phyloP scores from a whole-genome alignment of 768 basidiomycete species.

The Artomyces pyxidatus region DNA sequence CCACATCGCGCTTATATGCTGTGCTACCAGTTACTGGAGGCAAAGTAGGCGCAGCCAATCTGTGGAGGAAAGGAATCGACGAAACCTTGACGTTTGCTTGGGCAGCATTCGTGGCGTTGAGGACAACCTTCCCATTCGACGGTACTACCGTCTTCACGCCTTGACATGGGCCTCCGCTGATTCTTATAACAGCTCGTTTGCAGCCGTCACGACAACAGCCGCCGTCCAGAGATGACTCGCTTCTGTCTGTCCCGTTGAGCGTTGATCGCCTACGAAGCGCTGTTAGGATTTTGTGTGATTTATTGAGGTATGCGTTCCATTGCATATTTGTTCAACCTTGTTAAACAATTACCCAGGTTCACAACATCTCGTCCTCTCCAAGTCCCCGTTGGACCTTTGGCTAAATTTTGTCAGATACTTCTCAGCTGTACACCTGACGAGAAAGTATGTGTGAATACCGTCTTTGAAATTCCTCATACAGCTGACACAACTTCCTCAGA shows the following conservation, averaged over 20 bases:
- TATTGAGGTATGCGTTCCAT: slow-evolving; percentile 40
- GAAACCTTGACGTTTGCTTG: slow-evolving; percentile 61
- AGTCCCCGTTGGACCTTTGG: slow-evolving; percentile 58
- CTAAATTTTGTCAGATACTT: slow-evolving; percentile 44
- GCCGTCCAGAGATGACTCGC: slow-evolving; percentile 34
- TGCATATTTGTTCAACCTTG: background rate
- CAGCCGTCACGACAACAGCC: slow-evolving; percentile 14
- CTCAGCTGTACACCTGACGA: slow-evolving; percentile 38
- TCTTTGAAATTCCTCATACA: slow-evolving; percentile 3
- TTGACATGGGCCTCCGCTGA: background rate
- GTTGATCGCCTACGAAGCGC: slow-evolving; percentile 55
- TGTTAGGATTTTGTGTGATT: slow-evolving; percentile 39
- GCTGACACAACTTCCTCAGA: no score
- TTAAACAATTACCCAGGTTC: slow-evolving; percentile 34
- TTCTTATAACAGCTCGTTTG: slow-evolving; percentile 7
- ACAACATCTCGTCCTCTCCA: slow-evolving; percentile 52
- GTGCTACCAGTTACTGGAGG: slow-evolving; percentile 66
- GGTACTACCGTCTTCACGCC: no score
- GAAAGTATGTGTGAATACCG: slow-evolving; percentile 24
- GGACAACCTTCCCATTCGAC: slow-evolving; percentile 49
- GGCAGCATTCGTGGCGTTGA: slow-evolving; percentile 47
- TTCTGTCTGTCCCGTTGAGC: slow-evolving; percentile 43
- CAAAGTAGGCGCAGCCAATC: slow-evolving; percentile 60
- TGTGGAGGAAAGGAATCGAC: slow-evolving; percentile 74
- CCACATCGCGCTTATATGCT: slow-evolving; percentile 52